phyloP scores from a whole-genome alignment of 345 rosid species.

The Draba incana region DNA sequence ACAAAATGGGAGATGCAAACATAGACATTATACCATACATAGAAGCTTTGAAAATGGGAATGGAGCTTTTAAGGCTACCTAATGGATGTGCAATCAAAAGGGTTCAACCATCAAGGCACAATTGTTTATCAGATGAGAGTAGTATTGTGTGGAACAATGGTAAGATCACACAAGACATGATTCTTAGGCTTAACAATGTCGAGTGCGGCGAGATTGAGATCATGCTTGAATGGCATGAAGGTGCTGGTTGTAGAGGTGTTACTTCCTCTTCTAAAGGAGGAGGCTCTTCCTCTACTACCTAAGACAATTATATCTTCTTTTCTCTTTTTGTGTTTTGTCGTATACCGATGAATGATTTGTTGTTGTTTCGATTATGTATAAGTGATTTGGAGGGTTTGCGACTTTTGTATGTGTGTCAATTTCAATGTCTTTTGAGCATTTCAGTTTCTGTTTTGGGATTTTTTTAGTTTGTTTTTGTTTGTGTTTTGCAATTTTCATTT shows the following conservation, averaged over 20 bases:
- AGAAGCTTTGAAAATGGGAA: slow-evolving; percentile 56
- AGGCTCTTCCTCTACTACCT: slow-evolving; percentile 38
- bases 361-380: slow-evolving; percentile 36
- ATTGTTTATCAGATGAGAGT: slow-evolving; percentile 68
- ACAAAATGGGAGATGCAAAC: slow-evolving; percentile 84
- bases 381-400: slow-evolving; percentile 3
- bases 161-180: slow-evolving; percentile 64
- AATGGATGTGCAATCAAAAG: slow-evolving; percentile 59
- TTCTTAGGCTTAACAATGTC: slow-evolving; percentile 59
- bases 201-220: slow-evolving; percentile 72
- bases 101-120: slow-evolving; percentile 53
- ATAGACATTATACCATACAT: slow-evolving; percentile 64
- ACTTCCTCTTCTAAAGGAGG: slow-evolving; percentile 32
- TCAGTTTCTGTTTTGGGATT: neutral
- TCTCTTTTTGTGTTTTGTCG: neutral
- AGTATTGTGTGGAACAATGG: slow-evolving; percentile 53
- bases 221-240: slow-evolving; percentile 72
- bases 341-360: slow-evolving; percentile 20
- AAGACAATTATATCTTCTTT: neutral
- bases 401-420: slow-evolving; percentile 3
- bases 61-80: slow-evolving; percentile 53
- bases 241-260: slow-evolving; percentile 51
- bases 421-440: neutral
- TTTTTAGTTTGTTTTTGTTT: neutral
- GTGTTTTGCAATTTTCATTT: neutral